Conservation (phyloP, 805 yeast genomes). For the Isabelozyma heimii region DNA sequence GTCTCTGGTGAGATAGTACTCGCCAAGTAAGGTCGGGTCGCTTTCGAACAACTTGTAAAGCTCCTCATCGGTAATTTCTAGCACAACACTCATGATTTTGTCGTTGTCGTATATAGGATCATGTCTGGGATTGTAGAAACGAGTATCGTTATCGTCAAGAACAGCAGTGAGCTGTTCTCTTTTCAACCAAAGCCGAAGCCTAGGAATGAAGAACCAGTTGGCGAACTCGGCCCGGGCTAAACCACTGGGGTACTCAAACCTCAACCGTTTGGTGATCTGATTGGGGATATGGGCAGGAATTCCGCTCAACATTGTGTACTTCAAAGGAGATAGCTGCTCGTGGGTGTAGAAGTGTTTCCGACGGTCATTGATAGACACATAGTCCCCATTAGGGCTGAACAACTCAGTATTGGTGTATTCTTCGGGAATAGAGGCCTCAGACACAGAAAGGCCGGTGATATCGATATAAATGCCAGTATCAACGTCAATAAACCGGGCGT, state of each 20-base stretch:
- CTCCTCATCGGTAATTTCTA: conserved; percentile 24
- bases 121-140: background rate
- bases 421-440: conserved; percentile 12
- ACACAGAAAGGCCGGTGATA: conserved; percentile 44
- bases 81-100: conserved; percentile 10
- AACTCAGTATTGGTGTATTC: conserved; percentile 9
- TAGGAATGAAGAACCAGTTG: conserved; percentile 15
- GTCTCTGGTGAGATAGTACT: conserved; percentile 17
- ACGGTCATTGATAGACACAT: conserved; percentile 43
- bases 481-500: conserved; percentile 55
- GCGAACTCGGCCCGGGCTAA: conserved; percentile 8
- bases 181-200: conserved; percentile 17
- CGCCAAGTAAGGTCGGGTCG: conserved; percentile 16
- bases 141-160: conserved; percentile 3
- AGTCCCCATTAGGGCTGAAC: conserved; percentile 17
- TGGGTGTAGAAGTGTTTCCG: conserved; percentile 54
- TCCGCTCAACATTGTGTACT: conserved; percentile 52
- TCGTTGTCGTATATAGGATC: conserved; percentile 5
- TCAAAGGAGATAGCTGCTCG: conserved; percentile 50
- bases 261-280: conserved; percentile 9
- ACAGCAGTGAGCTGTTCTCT: conserved; percentile 4
- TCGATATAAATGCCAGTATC: conserved; percentile 59
- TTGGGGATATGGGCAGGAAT: conserved; percentile 19
- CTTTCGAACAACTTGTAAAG: conserved; percentile 14
- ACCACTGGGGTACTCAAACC: conserved; percentile 16